phyloP scores from a whole-genome alignment of 768 basidiomycete species.

The Podaxis carcinomalis region DNA sequence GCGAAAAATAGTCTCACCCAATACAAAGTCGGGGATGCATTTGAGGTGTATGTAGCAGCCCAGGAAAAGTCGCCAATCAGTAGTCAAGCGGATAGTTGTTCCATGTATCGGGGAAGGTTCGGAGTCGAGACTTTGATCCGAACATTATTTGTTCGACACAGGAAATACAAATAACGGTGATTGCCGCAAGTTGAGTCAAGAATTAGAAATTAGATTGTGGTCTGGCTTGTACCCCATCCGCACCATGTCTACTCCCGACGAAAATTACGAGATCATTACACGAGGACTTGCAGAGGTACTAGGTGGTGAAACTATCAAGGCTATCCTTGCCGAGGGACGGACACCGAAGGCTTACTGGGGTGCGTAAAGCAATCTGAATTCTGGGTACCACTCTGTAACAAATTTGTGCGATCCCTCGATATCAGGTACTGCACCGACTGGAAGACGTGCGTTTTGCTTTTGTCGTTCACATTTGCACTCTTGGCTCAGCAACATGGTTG shows the following conservation, averaged over 20 bases:
- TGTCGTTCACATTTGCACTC: background rate
- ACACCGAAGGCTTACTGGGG: constrained; percentile 91
- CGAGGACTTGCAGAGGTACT: constrained; percentile 84
- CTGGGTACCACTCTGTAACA: constrained; percentile 8
- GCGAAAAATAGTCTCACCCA: too few species aligned
- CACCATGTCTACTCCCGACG: constrained; percentile 34
- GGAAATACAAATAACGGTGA: background rate
- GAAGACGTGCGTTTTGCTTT: constrained; percentile 67
- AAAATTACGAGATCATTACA: constrained; percentile 80
- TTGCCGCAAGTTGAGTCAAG: background rate
- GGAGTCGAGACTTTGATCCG: too few species aligned
- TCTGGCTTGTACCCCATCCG: background rate
- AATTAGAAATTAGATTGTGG: background rate
- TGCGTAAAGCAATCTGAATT: constrained; percentile 29
- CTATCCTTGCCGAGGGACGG: constrained; percentile 72
- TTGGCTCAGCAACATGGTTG: constrained; percentile 5
- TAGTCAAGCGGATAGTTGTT: too few species aligned
- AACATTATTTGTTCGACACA: too few species aligned
- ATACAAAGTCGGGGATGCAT: too few species aligned
- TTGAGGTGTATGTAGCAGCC: too few species aligned
- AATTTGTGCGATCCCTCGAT: constrained; percentile 8
- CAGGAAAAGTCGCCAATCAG: too few species aligned
- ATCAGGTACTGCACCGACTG: constrained; percentile 88
- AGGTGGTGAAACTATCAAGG: constrained; percentile 78
- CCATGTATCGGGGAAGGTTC: too few species aligned